phyloP scores from a whole-genome alignment of 805 yeast genomes.

The Starmera caribaea region DNA sequence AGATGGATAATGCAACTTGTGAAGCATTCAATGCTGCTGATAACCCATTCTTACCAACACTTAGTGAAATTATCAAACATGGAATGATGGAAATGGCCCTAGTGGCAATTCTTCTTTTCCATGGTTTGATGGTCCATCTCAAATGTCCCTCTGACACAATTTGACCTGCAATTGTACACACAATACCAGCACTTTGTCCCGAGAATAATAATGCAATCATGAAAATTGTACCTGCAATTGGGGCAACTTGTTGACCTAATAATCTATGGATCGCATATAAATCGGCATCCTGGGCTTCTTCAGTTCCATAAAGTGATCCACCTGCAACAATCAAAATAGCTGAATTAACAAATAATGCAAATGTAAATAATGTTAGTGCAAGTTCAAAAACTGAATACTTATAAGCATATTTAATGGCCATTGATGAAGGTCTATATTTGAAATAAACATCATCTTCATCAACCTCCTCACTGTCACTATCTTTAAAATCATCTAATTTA shows the following conservation, averaged over 20 bases:
- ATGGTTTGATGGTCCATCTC: conserved; percentile 71
- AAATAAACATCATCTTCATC: conserved; percentile 28
- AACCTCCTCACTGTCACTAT: conserved; percentile 5
- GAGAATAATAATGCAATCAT: conserved; percentile 75
- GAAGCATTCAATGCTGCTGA: conserved; percentile 69
- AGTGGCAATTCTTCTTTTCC: conserved; percentile 71
- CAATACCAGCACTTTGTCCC: conserved; percentile 91
- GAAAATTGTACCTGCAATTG: conserved; percentile 74
- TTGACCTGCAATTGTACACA: conserved; percentile 91
- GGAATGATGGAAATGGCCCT: conserved; percentile 76
- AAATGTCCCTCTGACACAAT: conserved; percentile 88
- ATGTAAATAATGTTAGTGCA: conserved; percentile 56
- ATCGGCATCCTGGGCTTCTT: conserved; percentile 72
- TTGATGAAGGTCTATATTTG: conserved; percentile 56
- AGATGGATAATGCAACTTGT: conserved; percentile 74
- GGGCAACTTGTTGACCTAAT: conserved; percentile 50
- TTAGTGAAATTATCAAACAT: conserved; percentile 60
- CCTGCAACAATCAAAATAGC: conserved; percentile 80
- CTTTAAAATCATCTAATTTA: conserved; percentile 11
- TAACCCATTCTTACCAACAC: conserved; percentile 68
- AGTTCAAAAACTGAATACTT: conserved; percentile 67
- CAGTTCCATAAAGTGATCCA: conserved; percentile 59
- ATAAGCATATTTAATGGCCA: conserved; percentile 66
- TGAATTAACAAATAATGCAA: conserved; percentile 81
- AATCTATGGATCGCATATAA: conserved; percentile 66